Base-by-base conservation (phyloP, 768 basidiomycete species). In the Rhizopogon sp. region DNA sequence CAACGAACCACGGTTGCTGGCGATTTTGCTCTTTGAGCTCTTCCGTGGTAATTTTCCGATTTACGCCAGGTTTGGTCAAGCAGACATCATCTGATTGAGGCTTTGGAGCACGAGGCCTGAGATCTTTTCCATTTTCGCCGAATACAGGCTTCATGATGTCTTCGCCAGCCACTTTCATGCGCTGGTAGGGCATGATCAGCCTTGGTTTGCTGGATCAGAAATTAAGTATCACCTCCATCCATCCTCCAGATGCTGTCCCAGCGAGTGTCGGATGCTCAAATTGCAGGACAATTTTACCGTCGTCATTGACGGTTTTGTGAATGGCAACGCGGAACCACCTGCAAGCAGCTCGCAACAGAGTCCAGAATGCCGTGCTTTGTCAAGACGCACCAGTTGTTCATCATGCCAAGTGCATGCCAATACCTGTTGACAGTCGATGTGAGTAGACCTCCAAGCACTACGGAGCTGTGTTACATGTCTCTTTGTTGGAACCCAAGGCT, bases 191-290 rank as follows among this genome's bases (percentile, higher is more conserved):
- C 51, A 44, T 47, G 1, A 33, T 51, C 14, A 25, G 37, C 29
- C 29, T 42, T 33, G 8, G 10, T n/a, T 20, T 25, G 10, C 8
- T 49, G 37, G 28, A 14, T 28, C 14, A 20, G 1, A 33, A 2
- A 50, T 28, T 40, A 14, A 33, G 20, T 29, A 55, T 5, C 47
- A 74, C 71, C 62, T 82, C 74, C 84, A 85, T 85, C 84, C 84
- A 86, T 3, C 83, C 82, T 5, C 78, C 77, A 17, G 72, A 56
- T 39, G 69, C 69, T 5, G 66, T 66, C 5, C 80, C 82, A 1
- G 75, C 77, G 61, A 76, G 67, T 2, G 83, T 80, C 0, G 83
- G 83, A 64, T 85, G 84, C 65, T 85, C 83, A 60, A 84, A 84
- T 4, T 59, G 65, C 9, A 84, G 63, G 20, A 56, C 39, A 2